Evolutionary conservation across 805 yeast genomes (phyloP).

Genomic region (Ogataea thermomethanolica): DNA sequence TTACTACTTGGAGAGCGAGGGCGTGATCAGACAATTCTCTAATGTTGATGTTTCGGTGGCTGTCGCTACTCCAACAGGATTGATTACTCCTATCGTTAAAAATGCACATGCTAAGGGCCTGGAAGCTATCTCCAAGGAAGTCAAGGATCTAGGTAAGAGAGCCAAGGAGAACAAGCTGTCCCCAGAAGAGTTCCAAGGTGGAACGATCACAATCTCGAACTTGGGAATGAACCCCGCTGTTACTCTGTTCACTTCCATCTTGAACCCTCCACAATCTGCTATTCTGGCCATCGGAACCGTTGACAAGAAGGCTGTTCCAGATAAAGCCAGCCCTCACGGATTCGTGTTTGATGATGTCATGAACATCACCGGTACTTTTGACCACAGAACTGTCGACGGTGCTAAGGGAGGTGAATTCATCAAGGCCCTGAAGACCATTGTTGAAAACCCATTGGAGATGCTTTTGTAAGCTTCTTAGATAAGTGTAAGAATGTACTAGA

Average conservation of each 20-base stretch:
- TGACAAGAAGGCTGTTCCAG: slow-evolving; percentile 90
- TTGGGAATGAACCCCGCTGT: slow-evolving; percentile 98
- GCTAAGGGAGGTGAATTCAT: slow-evolving; percentile 97
- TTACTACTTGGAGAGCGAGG: slow-evolving; percentile 86
- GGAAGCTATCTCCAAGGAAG: slow-evolving; percentile 70
- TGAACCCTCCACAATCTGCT: slow-evolving; percentile 96
- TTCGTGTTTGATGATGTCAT: slow-evolving; percentile 89
- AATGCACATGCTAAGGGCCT: slow-evolving; percentile 87
- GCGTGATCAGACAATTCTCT: slow-evolving; percentile 86
- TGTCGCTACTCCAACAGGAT: slow-evolving; percentile 96
- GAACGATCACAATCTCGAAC: slow-evolving; percentile 97
- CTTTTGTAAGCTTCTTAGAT: slow-evolving; percentile 49
- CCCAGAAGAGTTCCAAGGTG: slow-evolving; percentile 99
- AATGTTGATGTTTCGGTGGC: slow-evolving; percentile 97
- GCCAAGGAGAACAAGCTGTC: slow-evolving; percentile 90
- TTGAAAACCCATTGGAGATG: slow-evolving; percentile 96
- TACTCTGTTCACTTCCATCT: slow-evolving; percentile 87
- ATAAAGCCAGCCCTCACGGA: slow-evolving; percentile 85
- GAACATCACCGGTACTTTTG: slow-evolving; percentile 93
- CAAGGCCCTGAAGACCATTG: slow-evolving; percentile 82
- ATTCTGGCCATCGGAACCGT: slow-evolving; percentile 93
- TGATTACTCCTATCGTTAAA: slow-evolving; percentile 93
- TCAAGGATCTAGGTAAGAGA: slow-evolving; percentile 92
- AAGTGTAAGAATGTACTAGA: slow-evolving; percentile 9
- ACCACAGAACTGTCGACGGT: slow-evolving; percentile 95